Conservation (phyloP, 768 basidiomycete genomes). For the Asterophora parasitica region DNA sequence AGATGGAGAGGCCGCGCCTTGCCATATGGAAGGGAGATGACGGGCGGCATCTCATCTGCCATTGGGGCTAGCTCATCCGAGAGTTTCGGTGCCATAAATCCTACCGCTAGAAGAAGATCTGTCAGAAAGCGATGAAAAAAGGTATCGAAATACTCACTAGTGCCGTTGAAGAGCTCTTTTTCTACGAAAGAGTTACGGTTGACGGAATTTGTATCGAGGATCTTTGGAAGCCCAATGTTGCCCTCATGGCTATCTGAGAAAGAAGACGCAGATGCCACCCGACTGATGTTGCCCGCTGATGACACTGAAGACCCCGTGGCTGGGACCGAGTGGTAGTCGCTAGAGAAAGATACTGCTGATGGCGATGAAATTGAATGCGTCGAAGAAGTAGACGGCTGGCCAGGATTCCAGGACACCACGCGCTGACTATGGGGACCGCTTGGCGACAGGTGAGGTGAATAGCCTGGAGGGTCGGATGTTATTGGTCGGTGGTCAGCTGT, state of each 20-base stretch:
- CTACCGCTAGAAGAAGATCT: constrained; percentile 47
- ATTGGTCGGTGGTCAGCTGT: not conserved
- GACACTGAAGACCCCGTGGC: not conserved
- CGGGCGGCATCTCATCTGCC: constrained; percentile 57
- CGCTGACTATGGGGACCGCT: not conserved
- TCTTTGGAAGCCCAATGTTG: not conserved
- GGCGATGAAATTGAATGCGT: not conserved
- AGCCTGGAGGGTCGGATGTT: not conserved
- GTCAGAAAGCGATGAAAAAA: not conserved
- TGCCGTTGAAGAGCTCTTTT: constrained; percentile 48
- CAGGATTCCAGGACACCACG: not conserved
- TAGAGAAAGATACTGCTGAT: not conserved
- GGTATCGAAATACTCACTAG: constrained; percentile 47
- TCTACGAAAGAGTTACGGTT: constrained; percentile 53
- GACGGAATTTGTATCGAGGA: constrained; percentile 14
- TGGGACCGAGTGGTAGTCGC: not conserved
- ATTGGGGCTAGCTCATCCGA: constrained; percentile 42
- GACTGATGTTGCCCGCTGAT: constrained; percentile 1
- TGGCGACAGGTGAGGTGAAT: not conserved
- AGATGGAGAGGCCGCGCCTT: constrained; percentile 65
- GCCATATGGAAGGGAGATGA: constrained; percentile 70
- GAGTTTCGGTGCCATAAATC: constrained; percentile 58
- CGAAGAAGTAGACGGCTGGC: not conserved
- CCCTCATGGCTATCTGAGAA: not conserved
- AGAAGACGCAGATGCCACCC: constrained; percentile 6